A percentile compares a stretch with the other conserved stretches of the same genome.
Evolutionary conservation across 352 stramenopile species (phyloP).

Genomic region (Phytophthora palmivora): DNA sequence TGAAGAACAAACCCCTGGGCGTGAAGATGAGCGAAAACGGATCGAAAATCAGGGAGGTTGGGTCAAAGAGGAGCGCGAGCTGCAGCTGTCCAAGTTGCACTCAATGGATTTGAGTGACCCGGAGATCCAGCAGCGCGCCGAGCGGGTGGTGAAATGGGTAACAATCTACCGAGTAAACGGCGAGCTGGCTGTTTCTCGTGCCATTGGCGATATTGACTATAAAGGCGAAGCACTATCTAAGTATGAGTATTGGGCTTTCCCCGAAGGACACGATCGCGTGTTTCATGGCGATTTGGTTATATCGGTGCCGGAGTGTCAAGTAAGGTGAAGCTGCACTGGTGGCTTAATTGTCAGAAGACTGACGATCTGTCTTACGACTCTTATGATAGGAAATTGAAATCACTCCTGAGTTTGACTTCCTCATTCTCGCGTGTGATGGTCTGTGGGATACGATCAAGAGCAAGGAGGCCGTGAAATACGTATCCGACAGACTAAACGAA

Average conservation of each 20-base stretch:
- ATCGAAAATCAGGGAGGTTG: slow-evolving; percentile 81
- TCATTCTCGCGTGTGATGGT: slow-evolving; percentile 93
- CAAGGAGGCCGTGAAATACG: slow-evolving; percentile 91
- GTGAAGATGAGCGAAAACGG: slow-evolving; percentile 70
- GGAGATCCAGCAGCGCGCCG: slow-evolving; percentile 81
- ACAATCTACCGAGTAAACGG: slow-evolving; percentile 91
- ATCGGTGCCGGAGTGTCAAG: slow-evolving; percentile 83
- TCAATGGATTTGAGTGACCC: slow-evolving; percentile 91
- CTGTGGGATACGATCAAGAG: slow-evolving; percentile 94
- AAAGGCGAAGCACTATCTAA: slow-evolving; percentile 80
- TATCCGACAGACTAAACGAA: slow-evolving; percentile 73
- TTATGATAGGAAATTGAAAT: slow-evolving; percentile 85
- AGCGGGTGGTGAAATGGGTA: slow-evolving; percentile 86
- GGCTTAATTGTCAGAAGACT: slow-evolving; percentile 1
- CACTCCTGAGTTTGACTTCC: slow-evolving; percentile 90
- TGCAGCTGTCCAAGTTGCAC: slow-evolving; percentile 89
- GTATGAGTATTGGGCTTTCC: slow-evolving; percentile 88
- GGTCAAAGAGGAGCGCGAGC: slow-evolving; percentile 85
- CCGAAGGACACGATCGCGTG: slow-evolving; percentile 77
- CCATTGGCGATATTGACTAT: slow-evolving; percentile 94
- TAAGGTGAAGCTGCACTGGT: slow-evolving; percentile 5
- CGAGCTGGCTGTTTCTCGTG: slow-evolving; percentile 92
- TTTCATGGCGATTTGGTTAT: slow-evolving; percentile 91
- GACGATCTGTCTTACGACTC: slow-evolving; percentile 1
- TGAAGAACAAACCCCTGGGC: slow-evolving; percentile 85